A percentile compares a stretch with the other conserved stretches of the same genome.
Conservation (phyloP, 2,329 filamentous ascomycete species). For the Blastomyces parvus region DNA sequence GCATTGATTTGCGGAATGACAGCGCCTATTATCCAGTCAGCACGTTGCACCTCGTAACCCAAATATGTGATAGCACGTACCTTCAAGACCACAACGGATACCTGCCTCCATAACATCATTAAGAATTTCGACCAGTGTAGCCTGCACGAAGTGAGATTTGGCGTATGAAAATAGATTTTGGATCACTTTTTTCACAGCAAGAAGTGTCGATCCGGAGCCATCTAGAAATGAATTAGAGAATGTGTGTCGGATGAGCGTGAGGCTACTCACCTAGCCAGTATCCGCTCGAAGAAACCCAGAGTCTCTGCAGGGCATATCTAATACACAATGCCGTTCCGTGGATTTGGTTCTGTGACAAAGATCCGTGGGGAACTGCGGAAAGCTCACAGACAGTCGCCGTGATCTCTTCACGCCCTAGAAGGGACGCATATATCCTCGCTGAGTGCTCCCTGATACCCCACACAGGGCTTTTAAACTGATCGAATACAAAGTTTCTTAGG, state of each 20-base stretch:
- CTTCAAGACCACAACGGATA: slow-evolving; percentile 23
- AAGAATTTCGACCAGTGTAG: slow-evolving; percentile 30
- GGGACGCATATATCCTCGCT: slow-evolving; percentile 35
- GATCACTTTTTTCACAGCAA: slow-evolving; percentile 22
- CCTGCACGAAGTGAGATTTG: slow-evolving; percentile 28
- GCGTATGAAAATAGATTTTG: slow-evolving; percentile 21
- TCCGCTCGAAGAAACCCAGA: slow-evolving; percentile 25
- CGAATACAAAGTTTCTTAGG: slow-evolving; percentile 26
- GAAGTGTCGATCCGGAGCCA: slow-evolving; percentile 21
- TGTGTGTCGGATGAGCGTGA: slow-evolving; percentile 12
- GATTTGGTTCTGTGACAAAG: slow-evolving; percentile 26
- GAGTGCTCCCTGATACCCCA: slow-evolving; percentile 41
- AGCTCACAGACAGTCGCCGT: slow-evolving; percentile 23
- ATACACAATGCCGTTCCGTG: slow-evolving; percentile 36
- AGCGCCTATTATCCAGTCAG: not conserved
- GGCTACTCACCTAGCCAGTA: slow-evolving; percentile 28
- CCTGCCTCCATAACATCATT: slow-evolving; percentile 29
- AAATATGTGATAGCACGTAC: slow-evolving; percentile 16
- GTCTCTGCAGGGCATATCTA: slow-evolving; percentile 30
- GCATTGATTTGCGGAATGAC: not conserved
- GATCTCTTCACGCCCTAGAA: slow-evolving; percentile 28
- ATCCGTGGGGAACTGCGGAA: slow-evolving; percentile 16
- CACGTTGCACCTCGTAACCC: not conserved
- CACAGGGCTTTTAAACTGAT: slow-evolving; percentile 35
- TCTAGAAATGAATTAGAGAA: slow-evolving; percentile 18